Evolutionary conservation across 495 filamentous ascomycete genomes (phyloP).

Genomic region (Neurospora pannonica): DNA sequence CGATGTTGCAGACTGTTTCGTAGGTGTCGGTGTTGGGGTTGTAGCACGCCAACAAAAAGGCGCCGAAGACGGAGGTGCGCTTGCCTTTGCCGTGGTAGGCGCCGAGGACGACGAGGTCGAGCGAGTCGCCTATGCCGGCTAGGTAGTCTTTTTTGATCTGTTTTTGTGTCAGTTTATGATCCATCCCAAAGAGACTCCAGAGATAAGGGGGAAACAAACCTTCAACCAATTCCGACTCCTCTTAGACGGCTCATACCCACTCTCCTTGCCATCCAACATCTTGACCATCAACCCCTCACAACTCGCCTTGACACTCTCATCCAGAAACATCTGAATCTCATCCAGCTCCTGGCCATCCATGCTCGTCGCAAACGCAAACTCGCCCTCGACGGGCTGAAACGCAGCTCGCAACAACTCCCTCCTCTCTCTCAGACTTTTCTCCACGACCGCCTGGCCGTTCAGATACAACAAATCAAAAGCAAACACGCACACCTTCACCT

Average conservation of each 20-base stretch:
- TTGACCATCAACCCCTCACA: slow-evolving; percentile 99
- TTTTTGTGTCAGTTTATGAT: neutral
- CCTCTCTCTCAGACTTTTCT: slow-evolving; percentile 75
- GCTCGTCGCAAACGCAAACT: slow-evolving; percentile 82
- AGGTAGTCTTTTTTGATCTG: slow-evolving; percentile 98
- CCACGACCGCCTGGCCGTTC: slow-evolving; percentile 84
- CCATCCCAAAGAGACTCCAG: neutral
- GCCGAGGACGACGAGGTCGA: slow-evolving; percentile 91
- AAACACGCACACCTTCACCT: slow-evolving; percentile 95
- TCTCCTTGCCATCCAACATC: slow-evolving; percentile 88
- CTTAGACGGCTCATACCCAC: slow-evolving; percentile 89
- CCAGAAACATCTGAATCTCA: slow-evolving; percentile 83
- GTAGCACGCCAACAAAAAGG: slow-evolving; percentile 91
- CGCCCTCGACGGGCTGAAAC: slow-evolving; percentile 71
- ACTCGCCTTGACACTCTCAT: slow-evolving; percentile 86
- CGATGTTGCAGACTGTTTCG: slow-evolving; percentile 97
- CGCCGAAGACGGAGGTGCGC: slow-evolving; percentile 87
- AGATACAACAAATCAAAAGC: slow-evolving; percentile 92
- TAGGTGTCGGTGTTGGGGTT: slow-evolving; percentile 68
- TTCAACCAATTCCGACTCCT: slow-evolving; percentile 97
- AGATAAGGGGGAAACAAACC: slow-evolving; percentile 34
- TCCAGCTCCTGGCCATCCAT: slow-evolving; percentile 86
- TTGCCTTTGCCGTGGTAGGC: slow-evolving; percentile 94
- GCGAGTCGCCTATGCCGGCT: slow-evolving; percentile 81
- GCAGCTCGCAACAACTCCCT: slow-evolving; percentile 65